These are phyloP conservation scores for Musa acuminata DNA, from an alignment of 176 grass and related monocot genomes.

Conservation along the genomic window DNA sequence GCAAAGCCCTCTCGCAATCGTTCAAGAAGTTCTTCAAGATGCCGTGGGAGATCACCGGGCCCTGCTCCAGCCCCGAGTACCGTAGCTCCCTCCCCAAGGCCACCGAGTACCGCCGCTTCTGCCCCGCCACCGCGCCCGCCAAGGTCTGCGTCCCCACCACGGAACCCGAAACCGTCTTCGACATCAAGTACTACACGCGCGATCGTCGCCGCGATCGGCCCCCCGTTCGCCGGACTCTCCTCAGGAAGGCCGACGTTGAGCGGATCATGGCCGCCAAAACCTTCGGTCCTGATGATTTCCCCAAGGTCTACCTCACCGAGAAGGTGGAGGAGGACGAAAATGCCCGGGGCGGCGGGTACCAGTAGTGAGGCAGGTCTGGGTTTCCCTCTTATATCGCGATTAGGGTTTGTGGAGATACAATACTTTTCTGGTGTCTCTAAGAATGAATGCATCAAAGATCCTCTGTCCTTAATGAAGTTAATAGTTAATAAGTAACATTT, in stretches of 20 bases:
- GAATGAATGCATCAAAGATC: no score
- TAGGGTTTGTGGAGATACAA: slow-evolving; percentile 16
- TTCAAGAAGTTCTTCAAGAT: slow-evolving; percentile 77
- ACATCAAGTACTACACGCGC: slow-evolving; percentile 89
- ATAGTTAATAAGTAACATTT: no score
- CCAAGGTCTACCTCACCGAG: slow-evolving; percentile 45
- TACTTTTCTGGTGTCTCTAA: background rate
- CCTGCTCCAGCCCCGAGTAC: slow-evolving; percentile 77
- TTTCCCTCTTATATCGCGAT: slow-evolving; percentile 2
- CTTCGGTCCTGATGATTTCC: slow-evolving; percentile 64
- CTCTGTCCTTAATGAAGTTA: no score
- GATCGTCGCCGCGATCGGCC: slow-evolving; percentile 61
- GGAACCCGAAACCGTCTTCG: slow-evolving; percentile 75
- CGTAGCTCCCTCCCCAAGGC: slow-evolving; percentile 41
- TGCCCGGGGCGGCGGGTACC: slow-evolving; percentile 63
- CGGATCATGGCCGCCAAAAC: slow-evolving; percentile 79
- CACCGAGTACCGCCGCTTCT: slow-evolving; percentile 52
- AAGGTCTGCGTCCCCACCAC: slow-evolving; percentile 49
- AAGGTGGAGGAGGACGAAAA: slow-evolving; percentile 59
- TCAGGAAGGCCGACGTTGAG: slow-evolving; percentile 71
- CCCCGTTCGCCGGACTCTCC: slow-evolving; percentile 60
- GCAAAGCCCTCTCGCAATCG: slow-evolving; percentile 54
- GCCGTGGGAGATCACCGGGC: slow-evolving; percentile 97
- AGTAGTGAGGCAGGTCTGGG: slow-evolving; percentile 49
- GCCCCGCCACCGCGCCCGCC: slow-evolving; percentile 48